phyloP scores from a whole-genome alignment of 495 filamentous ascomycete genomes.

The Penicillium silybi region DNA sequence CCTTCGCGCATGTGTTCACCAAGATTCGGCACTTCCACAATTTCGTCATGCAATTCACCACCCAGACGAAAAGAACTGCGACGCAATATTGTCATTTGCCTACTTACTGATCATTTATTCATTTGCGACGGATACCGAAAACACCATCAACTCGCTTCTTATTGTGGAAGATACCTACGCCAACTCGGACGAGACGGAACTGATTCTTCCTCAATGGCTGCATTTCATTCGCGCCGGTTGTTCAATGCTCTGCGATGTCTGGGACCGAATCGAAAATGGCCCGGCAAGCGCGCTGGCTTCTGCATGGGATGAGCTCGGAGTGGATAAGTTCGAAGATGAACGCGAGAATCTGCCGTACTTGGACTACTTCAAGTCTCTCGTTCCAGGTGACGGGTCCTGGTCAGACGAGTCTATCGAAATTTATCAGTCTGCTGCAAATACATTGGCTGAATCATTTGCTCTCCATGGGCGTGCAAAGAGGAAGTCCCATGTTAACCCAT shows the following conservation, averaged over 20 bases:
- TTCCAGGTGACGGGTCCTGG: slow-evolving; percentile 8
- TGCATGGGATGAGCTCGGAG: slow-evolving; percentile 12
- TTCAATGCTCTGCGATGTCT: slow-evolving; percentile 15
- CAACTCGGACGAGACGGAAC: not conserved
- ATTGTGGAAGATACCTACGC: slow-evolving; percentile 10
- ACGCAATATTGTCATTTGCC: slow-evolving; percentile 33
- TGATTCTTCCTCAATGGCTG: slow-evolving; percentile 17
- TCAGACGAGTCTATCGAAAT: slow-evolving; percentile 5
- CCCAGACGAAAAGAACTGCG: slow-evolving; percentile 22
- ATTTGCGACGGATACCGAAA: slow-evolving; percentile 7
- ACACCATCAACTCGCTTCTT: slow-evolving; percentile 6
- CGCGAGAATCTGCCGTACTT: slow-evolving; percentile 6
- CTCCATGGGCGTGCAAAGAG: slow-evolving; percentile 3
- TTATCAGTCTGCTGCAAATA: slow-evolving; percentile 8
- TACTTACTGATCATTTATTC: slow-evolving; percentile 34
- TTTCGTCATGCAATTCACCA: slow-evolving; percentile 27
- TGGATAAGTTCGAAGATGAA: not conserved
- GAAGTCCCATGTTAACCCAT: slow-evolving; percentile 4
- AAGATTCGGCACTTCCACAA: slow-evolving; percentile 27
- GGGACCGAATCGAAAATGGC: slow-evolving; percentile 12
- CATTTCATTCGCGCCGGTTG: slow-evolving; percentile 16
- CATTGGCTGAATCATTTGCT: slow-evolving; percentile 14
- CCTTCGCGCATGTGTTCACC: slow-evolving; percentile 21
- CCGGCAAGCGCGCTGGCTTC: slow-evolving; percentile 4
- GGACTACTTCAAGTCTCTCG: slow-evolving; percentile 8